phyloP scores from a whole-genome alignment of 2,329 filamentous ascomycete species.

The Capronia epimyces region DNA sequence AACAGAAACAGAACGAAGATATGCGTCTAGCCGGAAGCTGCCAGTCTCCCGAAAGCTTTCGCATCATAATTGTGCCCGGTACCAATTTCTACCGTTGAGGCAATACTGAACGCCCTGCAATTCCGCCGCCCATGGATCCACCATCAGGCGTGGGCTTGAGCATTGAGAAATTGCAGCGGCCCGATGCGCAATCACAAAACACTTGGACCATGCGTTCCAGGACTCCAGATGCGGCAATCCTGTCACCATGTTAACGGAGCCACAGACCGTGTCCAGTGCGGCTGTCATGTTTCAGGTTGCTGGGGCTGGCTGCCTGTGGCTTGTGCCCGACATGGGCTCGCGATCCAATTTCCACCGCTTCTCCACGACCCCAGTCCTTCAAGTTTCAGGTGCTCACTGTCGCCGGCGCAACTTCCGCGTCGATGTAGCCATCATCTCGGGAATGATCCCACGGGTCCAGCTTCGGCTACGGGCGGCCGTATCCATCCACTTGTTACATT shows the following conservation, averaged over 20 bases:
- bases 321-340: not conserved
- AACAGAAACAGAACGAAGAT: no score
- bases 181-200: not conserved
- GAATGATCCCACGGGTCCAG: conserved; percentile 2
- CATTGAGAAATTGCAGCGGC: not conserved
- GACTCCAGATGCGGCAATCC: not conserved
- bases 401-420: conserved; percentile 20
- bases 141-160: not conserved
- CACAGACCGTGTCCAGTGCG: not conserved
- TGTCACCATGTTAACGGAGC: not conserved
- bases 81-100: no score
- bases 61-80: no score
- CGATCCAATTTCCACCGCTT: conserved; percentile 14
- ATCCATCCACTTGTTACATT: conserved; percentile 7
- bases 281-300: conserved; percentile 16
- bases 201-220: not conserved
- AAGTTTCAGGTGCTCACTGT: conserved; percentile 14
- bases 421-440: conserved; percentile 4
- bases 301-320: not conserved
- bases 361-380: conserved; percentile 4
- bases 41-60: no score
- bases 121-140: not conserved
- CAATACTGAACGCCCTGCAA: no score
- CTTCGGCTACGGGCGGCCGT: conserved; percentile 17
- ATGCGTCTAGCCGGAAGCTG: no score